Percentiles rank a stretch among this genome's conserved stretches.
Evolutionary conservation across 1,284 basidiomycete species (phyloP).

Genomic region (Ustilago crameri): DNA sequence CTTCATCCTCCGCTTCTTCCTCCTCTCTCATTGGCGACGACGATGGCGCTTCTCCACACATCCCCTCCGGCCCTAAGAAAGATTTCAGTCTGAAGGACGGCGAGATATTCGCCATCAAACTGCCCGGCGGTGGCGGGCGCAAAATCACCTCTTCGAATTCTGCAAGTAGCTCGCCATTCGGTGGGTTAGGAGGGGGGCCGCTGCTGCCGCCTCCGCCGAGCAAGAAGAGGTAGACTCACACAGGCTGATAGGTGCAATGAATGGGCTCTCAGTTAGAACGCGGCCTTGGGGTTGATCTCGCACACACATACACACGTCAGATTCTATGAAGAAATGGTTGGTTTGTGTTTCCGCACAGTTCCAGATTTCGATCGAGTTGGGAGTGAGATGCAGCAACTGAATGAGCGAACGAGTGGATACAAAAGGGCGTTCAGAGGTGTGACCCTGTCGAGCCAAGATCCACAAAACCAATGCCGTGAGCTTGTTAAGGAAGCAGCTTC

Average conservation of each 20-base stretch:
- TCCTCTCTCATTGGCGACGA: slow-evolving; percentile 21
- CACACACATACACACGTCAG: too few species aligned
- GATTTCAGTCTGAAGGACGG: slow-evolving; percentile 97
- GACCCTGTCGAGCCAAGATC: too few species aligned
- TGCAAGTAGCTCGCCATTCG: too few species aligned
- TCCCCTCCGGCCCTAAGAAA: slow-evolving; percentile 78
- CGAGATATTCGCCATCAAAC: slow-evolving; percentile 79
- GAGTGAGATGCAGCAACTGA: too few species aligned
- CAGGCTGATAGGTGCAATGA: neutral
- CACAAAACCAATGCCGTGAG: too few species aligned
- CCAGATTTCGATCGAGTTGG: too few species aligned
- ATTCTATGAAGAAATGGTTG: too few species aligned
- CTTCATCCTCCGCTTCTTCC: slow-evolving; percentile 16
- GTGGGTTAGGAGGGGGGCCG: slow-evolving; percentile 24
- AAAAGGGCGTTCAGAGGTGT: neutral
- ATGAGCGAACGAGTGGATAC: too few species aligned
- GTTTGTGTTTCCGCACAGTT: too few species aligned
- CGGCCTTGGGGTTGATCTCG: too few species aligned
- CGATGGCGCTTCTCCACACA: slow-evolving; percentile 60
- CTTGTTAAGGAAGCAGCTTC: slow-evolving; percentile 37
- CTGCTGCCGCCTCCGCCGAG: slow-evolving; percentile 55
- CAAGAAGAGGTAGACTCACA: slow-evolving; percentile 26
- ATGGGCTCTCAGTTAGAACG: neutral
- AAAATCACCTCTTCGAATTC: slow-evolving; percentile 46
- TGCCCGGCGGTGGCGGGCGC: slow-evolving; percentile 47